Evolutionary conservation across 164 flowering plant genomes (phyloP).

Genomic region (Nelumbo lutea): DNA sequence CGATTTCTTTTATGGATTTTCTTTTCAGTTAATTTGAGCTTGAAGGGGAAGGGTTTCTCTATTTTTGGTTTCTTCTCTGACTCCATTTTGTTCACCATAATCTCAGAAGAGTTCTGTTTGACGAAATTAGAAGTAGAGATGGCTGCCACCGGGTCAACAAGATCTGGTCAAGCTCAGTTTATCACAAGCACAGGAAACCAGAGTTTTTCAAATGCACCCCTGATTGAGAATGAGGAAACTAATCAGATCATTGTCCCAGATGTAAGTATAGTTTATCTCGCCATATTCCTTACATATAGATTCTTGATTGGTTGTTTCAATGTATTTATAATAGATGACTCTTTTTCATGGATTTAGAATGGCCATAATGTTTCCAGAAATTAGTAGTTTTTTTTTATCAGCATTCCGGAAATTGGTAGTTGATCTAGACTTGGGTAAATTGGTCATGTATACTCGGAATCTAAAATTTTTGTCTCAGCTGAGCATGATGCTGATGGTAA

Average conservation of each 20-base stretch:
- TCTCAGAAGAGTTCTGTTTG: too few species aligned
- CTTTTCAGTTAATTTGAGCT: too few species aligned
- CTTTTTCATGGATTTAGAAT: background rate
- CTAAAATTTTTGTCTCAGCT: too few species aligned
- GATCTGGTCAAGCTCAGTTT: slow-evolving; percentile 50
- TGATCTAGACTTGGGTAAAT: background rate
- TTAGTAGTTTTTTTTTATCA: too few species aligned
- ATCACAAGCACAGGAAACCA: slow-evolving; percentile 43
- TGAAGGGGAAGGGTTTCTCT: too few species aligned
- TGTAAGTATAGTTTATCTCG: slow-evolving; percentile 28
- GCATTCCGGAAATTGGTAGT: background rate
- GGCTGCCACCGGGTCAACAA: background rate
- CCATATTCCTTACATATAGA: background rate
- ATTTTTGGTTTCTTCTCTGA: too few species aligned
- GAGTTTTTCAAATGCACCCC: slow-evolving; percentile 37
- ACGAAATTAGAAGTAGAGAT: background rate
- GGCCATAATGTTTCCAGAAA: too few species aligned
- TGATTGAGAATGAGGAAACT: slow-evolving; percentile 42
- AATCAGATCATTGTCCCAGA: slow-evolving; percentile 71
- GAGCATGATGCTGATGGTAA: too few species aligned
- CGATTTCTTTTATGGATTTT: too few species aligned
- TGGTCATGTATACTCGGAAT: too few species aligned
- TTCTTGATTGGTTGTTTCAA: background rate
- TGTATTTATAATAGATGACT: background rate
- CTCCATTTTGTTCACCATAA: too few species aligned